Evolutionary conservation across 2,329 filamentous ascomycete genomes (phyloP), one percentile per base, ranked within the genome.

Genomic region (Arachnomyces sp.): DNA sequence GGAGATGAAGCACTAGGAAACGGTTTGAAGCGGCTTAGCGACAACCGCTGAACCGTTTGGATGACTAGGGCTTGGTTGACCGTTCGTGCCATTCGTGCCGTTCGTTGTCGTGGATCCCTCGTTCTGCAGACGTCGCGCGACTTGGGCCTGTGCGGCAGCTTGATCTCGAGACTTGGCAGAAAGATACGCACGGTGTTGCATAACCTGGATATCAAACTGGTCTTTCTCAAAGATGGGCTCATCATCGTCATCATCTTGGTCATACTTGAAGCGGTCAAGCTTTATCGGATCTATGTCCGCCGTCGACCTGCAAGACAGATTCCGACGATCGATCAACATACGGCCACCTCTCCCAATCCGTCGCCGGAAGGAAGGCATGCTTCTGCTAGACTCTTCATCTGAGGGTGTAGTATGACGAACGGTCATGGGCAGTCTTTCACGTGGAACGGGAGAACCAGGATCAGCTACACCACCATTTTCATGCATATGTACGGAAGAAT

Each of bases 291-390:
- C 65, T 51, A 62, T 51, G 13, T 65, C 56, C 62, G 68, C 44
- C 69, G 66, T 67, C 53, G 59, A 62, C 38, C 69, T 74, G 32
- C 75, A 61, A 47, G 69, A 74, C 57, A 87, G 69, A 41, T 82
- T 80, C 51, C 85, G 80, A 52, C 88, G 82, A 64, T 96, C 92
- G 50, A 96, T 86, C 76, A 88, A 87, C 50, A 94, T 63, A 30
- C 90, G 80, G 47, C 88, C 87, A 47, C 89, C 74, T 51, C 90
- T 83, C 39, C 90, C 90, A 40, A 88, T 80, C 44, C 92, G 82
- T 48, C 88, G 80, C 50, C 90, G 80, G 70, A 85, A 95, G 12
- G 82, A 81, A 40, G 84, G 82, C 52, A 69, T 68, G 16, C 40
- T 43, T 40, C 54, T 57, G 46, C 59, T 60, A 18, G 61, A 54